A percentile compares a stretch with the other conserved stretches of the same genome.
phyloP scores from a whole-genome alignment of 2,329 filamentous ascomycete genomes.

The Hymenoscyphus fraxineus region DNA sequence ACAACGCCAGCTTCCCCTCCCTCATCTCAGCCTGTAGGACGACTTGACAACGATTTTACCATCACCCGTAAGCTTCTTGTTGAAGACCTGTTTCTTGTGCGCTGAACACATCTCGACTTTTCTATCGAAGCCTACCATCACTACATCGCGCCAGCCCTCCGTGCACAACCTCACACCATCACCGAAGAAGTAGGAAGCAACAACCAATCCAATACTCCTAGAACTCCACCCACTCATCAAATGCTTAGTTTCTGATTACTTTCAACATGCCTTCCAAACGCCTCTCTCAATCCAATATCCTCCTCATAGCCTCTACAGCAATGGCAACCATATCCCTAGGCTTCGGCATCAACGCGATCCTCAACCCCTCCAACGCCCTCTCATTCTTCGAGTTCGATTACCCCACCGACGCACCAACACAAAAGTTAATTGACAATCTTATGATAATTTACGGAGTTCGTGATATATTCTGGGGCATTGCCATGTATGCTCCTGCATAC shows the following conservation, averaged over 20 bases:
- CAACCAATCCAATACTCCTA: not conserved
- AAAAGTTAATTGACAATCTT: slow-evolving; percentile 41
- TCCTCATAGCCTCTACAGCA: slow-evolving; percentile 10
- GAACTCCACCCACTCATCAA: not conserved
- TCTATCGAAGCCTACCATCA: no score
- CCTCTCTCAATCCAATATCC: slow-evolving; percentile 9
- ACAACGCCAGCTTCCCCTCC: no score
- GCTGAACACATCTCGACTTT: no score
- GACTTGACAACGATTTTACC: no score
- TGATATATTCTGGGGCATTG: slow-evolving; percentile 47
- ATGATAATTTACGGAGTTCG: slow-evolving; percentile 46
- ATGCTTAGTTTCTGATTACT: not conserved
- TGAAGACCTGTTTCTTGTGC: no score
- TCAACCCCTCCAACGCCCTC: slow-evolving; percentile 30
- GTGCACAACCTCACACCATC: not conserved
- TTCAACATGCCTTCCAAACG: not conserved
- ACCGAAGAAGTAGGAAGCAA: not conserved
- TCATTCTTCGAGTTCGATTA: slow-evolving; percentile 38
- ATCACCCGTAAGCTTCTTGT: no score
- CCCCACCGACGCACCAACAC: slow-evolving; percentile 30
- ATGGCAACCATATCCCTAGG: slow-evolving; percentile 25
- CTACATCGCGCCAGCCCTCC: no score
- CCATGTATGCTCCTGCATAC: slow-evolving; percentile 38
- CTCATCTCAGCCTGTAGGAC: no score
- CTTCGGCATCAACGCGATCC: slow-evolving; percentile 41